Conservation (phyloP, 2,329 filamentous ascomycete species). For the Colletotrichum sp. region DNA sequence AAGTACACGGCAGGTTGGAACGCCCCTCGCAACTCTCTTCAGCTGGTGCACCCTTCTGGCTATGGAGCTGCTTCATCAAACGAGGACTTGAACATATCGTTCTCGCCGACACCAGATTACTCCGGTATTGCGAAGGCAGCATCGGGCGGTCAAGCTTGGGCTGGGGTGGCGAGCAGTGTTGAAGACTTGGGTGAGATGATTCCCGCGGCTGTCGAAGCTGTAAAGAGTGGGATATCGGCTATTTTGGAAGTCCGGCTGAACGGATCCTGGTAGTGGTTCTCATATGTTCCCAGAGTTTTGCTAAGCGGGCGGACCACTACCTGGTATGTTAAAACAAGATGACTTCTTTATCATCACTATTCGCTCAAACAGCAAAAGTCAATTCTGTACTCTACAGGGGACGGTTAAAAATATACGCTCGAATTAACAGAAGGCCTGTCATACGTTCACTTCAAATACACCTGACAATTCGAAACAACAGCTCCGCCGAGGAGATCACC, state of each 20-base stretch:
- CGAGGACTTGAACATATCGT: constrained; percentile 51
- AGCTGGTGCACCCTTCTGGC: constrained; percentile 49
- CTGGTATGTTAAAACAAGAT: too few species aligned
- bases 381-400: too few species aligned
- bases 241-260: constrained; percentile 50
- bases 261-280: background rate
- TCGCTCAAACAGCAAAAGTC: too few species aligned
- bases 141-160: constrained; percentile 50
- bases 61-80: constrained; percentile 44
- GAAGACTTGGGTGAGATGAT: constrained; percentile 52
- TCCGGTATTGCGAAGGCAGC: constrained; percentile 30
- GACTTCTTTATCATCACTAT: too few species aligned
- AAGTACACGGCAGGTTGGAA: constrained; percentile 41
- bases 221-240: constrained; percentile 53
- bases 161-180: constrained; percentile 50
- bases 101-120: constrained; percentile 48
- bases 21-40: constrained; percentile 44
- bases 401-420: too few species aligned
- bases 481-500: background rate
- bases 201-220: constrained; percentile 53
- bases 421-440: too few species aligned
- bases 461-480: background rate
- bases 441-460: too few species aligned
- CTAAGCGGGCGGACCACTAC: too few species aligned
- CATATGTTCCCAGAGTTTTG: background rate